Percentiles rank a stretch among this genome's conserved stretches.
Conservation (phyloP, 176 grass and related monocot genomes). For the Alloteropsis semialata region DNA sequence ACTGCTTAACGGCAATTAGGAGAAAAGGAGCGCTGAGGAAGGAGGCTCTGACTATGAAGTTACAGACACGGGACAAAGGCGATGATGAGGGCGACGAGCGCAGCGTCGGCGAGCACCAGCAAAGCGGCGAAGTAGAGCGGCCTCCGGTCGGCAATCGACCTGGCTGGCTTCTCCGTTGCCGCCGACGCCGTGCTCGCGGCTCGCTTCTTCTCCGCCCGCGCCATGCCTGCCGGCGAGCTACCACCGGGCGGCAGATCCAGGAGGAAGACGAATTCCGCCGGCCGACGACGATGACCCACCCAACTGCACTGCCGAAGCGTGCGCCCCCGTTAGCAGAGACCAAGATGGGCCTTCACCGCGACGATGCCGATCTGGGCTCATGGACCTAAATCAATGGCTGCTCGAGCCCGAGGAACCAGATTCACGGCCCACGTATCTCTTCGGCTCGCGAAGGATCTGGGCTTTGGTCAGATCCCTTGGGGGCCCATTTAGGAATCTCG, state of each 20-base stretch:
- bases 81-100: constrained; percentile 76
- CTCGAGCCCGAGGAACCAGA: too few species aligned
- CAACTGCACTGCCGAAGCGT: background rate
- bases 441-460: background rate
- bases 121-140: constrained; percentile 41
- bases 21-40: background rate
- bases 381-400: background rate
- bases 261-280: background rate
- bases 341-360: background rate
- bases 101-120: constrained; percentile 70
- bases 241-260: constrained; percentile 27
- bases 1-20: background rate
- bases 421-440: too few species aligned
- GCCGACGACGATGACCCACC: background rate
- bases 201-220: constrained; percentile 21
- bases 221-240: constrained; percentile 12
- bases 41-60: background rate
- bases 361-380: background rate
- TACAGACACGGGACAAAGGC: constrained; percentile 66
- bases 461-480: too few species aligned
- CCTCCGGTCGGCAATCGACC: background rate
- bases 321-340: background rate
- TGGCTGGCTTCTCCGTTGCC: background rate
- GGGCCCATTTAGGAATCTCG: background rate
- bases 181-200: background rate